Evolutionary conservation across 441 rosid genomes (phyloP), one percentile per base, ranked within the genome.

Genomic region (Kokia cookei): DNA sequence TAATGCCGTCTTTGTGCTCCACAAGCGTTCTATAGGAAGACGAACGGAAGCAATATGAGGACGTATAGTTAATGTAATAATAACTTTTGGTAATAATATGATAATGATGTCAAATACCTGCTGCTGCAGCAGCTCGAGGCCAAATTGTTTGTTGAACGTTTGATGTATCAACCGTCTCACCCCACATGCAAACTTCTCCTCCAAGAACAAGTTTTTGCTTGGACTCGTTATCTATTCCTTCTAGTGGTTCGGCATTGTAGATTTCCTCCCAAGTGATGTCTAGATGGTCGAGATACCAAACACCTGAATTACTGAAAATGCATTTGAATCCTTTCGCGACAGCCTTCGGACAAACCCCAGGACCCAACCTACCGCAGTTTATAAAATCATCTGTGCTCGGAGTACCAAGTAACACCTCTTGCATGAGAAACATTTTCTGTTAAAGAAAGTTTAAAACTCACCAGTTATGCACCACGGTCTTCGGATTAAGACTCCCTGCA

Each of bases 111-210:
- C 84, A 84, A 35, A 74, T 80, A 89, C 97, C 99, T 78, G 99
- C 98, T 62, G 97, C 99, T 6, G 99, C 96, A 2, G 98, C 97
- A 65, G 99, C 96, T 14, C 96, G 93, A 35, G 97, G 99, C 98
- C 98, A 94, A 80, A 94, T 93, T 5, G 97, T 91, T 77, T 89
- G 97, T 79, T 86, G 94, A 75, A 94, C 86, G 75, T 78, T 86
- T 5, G 98, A 94, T 22, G 97, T 73, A 77, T 94, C 98, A 61
- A 92, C 91, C 63, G 87, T 90, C 85, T 94, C 98, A n/a, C 84
- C 90, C 98, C 98, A 94, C 97, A 94, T 90, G 82, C 98, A 94
- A 79, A 91, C 97, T 90, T 91, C 93, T 77, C 97, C 98, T 76
- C 98, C 97, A 7, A 92, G 81, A 77, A 94, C 94, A 73, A 92